Percentiles rank a stretch among this genome's conserved stretches.
These are phyloP conservation scores for Penicillium turbatum DNA, from an alignment of 495 filamentous ascomycete genomes.

Conservation along the genomic window DNA sequence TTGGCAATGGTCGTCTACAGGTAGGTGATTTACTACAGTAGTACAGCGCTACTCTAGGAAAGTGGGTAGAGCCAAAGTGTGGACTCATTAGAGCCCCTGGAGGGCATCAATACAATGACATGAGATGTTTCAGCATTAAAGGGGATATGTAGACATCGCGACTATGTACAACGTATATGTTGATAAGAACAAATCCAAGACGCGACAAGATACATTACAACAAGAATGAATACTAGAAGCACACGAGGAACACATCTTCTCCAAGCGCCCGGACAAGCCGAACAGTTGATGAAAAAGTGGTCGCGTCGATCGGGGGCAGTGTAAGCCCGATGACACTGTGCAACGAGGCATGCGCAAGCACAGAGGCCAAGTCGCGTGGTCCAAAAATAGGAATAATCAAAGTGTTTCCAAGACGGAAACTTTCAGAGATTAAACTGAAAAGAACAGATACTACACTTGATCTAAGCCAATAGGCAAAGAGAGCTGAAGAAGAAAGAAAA, in stretches of 20 bases:
- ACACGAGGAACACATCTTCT: constrained; percentile 48
- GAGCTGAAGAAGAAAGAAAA: constrained; percentile 52
- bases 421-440: constrained; percentile 91
- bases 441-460: constrained; percentile 99
- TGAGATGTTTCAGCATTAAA: too few relatives aligned
- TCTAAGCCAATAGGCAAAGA: constrained; percentile 65
- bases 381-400: constrained; percentile 85
- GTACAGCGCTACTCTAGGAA: too few relatives aligned
- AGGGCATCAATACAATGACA: too few relatives aligned
- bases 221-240: too few relatives aligned
- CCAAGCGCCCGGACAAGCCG: constrained; percentile 56
- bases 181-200: too few relatives aligned
- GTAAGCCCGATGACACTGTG: constrained; percentile 87
- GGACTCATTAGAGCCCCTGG: too few relatives aligned
- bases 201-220: too few relatives aligned
- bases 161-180: too few relatives aligned
- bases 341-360: constrained; percentile 70
- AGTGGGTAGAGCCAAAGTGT: too few relatives aligned
- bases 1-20: too few relatives aligned
- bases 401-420: constrained; percentile 63
- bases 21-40: too few relatives aligned
- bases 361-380: constrained; percentile 57
- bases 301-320: constrained; percentile 85
- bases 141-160: too few relatives aligned
- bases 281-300: constrained; percentile 59